A percentile compares a stretch with the other conserved stretches of the same genome.
phyloP scores from a whole-genome alignment of 495 filamentous ascomycete genomes.

The Cryomyces minteri region DNA sequence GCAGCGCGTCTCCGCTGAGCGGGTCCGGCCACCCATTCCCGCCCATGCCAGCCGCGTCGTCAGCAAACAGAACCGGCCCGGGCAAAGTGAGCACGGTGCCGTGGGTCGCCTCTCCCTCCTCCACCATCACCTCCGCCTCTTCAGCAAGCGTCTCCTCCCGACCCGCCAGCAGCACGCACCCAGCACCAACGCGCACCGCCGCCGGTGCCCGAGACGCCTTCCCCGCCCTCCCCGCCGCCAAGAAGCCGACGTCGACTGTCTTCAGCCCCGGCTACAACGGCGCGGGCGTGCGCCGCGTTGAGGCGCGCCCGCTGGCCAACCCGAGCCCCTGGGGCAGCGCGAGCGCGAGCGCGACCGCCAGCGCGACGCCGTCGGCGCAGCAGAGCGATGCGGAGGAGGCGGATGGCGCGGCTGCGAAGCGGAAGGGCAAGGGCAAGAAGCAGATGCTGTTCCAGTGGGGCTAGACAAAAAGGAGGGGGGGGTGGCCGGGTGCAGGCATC shows the following conservation, averaged over 20 bases:
- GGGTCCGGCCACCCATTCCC: conserved; percentile 13
- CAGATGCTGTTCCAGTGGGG: conserved; percentile 45
- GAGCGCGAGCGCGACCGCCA: conserved; percentile 10
- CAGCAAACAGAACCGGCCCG: conserved; percentile 17
- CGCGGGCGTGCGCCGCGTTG: conserved; percentile 51
- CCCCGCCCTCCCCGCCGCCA: conserved; percentile 60
- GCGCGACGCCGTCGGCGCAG: conserved; percentile 12
- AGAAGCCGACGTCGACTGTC: conserved; percentile 61
- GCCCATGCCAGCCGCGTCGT: conserved; percentile 14
- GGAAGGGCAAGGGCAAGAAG: conserved; percentile 65
- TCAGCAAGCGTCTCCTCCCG: conserved; percentile 14
- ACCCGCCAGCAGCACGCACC: conserved; percentile 6
- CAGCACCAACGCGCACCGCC: conserved; percentile 14
- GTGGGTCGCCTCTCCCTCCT: conserved; percentile 25
- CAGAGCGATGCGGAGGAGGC: conserved; percentile 14
- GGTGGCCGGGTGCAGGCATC: too few species aligned
- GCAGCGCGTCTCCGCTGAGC: conserved; percentile 3
- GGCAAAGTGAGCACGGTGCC: conserved; percentile 29
- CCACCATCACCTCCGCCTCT: conserved; percentile 8
- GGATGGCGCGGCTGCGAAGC: conserved; percentile 33
- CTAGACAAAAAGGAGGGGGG: too few species aligned
- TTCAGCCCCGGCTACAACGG: conserved; percentile 51
- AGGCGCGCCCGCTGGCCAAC: conserved; percentile 18
- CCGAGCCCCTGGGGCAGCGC: conserved; percentile 33
- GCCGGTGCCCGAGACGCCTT: conserved; percentile 40